Percentiles rank a stretch among this genome's conserved stretches.
phyloP scores from a whole-genome alignment of 768 basidiomycete genomes.

The Xerocomellus intermedius region DNA sequence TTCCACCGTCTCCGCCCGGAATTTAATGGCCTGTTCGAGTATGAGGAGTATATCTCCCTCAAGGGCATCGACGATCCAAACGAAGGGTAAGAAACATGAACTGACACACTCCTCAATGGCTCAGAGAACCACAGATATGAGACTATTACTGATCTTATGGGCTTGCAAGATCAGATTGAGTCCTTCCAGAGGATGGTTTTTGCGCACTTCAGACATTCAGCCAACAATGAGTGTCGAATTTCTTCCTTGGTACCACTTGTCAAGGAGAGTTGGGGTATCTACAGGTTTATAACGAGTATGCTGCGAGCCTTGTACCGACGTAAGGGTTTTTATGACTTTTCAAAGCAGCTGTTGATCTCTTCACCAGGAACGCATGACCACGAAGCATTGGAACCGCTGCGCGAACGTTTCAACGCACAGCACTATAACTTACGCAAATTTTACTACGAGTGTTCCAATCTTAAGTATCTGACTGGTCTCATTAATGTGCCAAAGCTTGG shows the following conservation, averaged over 20 bases:
- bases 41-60: constrained; percentile 96
- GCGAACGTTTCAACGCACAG: constrained; percentile 84
- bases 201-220: constrained; percentile 85
- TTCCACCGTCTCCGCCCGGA: constrained; percentile 96
- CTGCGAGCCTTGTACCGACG: constrained; percentile 94
- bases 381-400: constrained; percentile 87
- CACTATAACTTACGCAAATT: constrained; percentile 94
- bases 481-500: constrained; percentile 99
- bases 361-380: constrained; percentile 77
- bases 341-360: constrained; percentile 2
- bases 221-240: constrained; percentile 97
- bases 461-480: constrained; percentile 95
- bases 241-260: constrained; percentile 94
- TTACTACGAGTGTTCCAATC: constrained; percentile 98
- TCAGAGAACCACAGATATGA: constrained; percentile 67
- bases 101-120: constrained; percentile 1
- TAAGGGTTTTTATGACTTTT: constrained; percentile 38
- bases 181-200: constrained; percentile 98
- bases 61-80: constrained; percentile 99
- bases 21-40: constrained; percentile 98
- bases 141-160: constrained; percentile 97
- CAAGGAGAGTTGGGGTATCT: constrained; percentile 99
- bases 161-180: constrained; percentile 97
- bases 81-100: constrained; percentile 71
- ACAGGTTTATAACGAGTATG: constrained; percentile 99